Conservation (phyloP, 768 basidiomycete genomes). For the Macrocybe gigantea region DNA sequence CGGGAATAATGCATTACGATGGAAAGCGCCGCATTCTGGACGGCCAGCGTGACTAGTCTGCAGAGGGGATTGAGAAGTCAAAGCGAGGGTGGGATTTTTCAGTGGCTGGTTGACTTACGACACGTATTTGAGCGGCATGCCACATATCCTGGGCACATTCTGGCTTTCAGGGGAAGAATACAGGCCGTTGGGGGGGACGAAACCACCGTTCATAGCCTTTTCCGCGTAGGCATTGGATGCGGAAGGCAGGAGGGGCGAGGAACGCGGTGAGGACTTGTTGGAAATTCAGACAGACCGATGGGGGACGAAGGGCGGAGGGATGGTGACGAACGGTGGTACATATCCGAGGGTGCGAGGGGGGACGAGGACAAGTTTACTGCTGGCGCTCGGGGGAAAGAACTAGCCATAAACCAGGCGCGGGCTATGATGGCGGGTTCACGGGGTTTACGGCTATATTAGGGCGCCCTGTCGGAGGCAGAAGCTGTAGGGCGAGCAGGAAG, state of each 20-base stretch:
- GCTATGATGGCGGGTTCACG: too few species aligned
- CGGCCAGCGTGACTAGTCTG: constrained; percentile 79
- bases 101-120: constrained; percentile 45
- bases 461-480: too few species aligned
- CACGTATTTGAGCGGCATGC: constrained; percentile 74
- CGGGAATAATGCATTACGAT: constrained; percentile 99
- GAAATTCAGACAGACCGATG: constrained; percentile 22
- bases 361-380: constrained; percentile 8
- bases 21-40: constrained; percentile 92
- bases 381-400: constrained; percentile 6
- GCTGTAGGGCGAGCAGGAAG: too few species aligned
- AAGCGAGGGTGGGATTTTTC: constrained; percentile 4
- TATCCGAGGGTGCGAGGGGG: constrained; percentile 28
- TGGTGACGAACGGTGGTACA: constrained; percentile 60
- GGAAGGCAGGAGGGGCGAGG: constrained; percentile 48
- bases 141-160: constrained; percentile 50
- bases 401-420: too few species aligned
- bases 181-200: constrained; percentile 23
- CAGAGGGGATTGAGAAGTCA: constrained; percentile 1
- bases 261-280: constrained; percentile 35
- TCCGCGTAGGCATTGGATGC: constrained; percentile 36
- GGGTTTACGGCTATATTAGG: too few species aligned
- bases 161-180: constrained; percentile 24
- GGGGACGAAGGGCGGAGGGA: constrained; percentile 51
- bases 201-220: constrained; percentile 26